Evolutionary conservation across 352 stramenopile species (phyloP).

Genomic region (Thraustotheca clavata): DNA sequence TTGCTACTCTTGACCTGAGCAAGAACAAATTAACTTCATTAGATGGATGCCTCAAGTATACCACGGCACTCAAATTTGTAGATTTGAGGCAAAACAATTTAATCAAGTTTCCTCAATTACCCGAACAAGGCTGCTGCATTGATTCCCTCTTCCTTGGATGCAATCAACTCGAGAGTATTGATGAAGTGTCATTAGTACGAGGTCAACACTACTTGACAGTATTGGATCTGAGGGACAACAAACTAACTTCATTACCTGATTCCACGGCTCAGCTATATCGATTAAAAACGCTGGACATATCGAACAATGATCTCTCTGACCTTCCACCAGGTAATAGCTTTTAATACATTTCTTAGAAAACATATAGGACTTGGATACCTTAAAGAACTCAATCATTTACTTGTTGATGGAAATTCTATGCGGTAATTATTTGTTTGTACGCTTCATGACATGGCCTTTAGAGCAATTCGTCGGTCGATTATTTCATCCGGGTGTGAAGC

Average conservation of each 20-base stretch:
- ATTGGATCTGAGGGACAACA: constrained; percentile 51
- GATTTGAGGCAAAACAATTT: constrained; percentile 70
- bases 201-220: constrained; percentile 42
- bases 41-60: constrained; percentile 30
- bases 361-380: constrained; percentile 47
- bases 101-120: constrained; percentile 29
- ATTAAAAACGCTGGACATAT: constrained; percentile 54
- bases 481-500: constrained; percentile 56
- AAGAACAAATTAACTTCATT: constrained; percentile 59
- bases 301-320: constrained; percentile 43
- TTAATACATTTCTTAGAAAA: not conserved
- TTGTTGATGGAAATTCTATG: constrained; percentile 67
- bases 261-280: constrained; percentile 28
- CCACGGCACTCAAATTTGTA: constrained; percentile 49
- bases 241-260: constrained; percentile 34
- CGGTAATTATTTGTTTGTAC: constrained; percentile 21
- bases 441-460: not conserved
- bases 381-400: constrained; percentile 65
- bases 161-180: constrained; percentile 37
- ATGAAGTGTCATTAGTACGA: constrained; percentile 39
- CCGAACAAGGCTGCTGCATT: constrained; percentile 32
- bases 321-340: constrained; percentile 27
- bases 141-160: constrained; percentile 44
- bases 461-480: constrained; percentile 50
- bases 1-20: constrained; percentile 68